These are phyloP conservation scores for Ascochyta lentis DNA, from an alignment of 2,329 filamentous ascomycete genomes.

Conservation along the genomic window DNA sequence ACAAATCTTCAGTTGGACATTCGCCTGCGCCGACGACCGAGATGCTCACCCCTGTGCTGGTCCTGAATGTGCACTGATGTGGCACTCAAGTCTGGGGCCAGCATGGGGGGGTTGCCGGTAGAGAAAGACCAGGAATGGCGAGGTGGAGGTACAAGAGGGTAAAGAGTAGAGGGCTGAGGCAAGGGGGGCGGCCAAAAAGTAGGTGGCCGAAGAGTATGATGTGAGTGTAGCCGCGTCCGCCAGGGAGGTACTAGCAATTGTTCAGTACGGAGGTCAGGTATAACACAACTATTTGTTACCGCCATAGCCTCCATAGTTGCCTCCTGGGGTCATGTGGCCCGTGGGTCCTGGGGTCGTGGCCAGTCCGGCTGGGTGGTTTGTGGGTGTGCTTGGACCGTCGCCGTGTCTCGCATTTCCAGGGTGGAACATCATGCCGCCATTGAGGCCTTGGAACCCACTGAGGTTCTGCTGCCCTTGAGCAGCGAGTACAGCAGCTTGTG, in stretches of 20 bases:
- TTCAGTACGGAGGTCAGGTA: conserved; percentile 10
- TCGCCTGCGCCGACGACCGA: not conserved
- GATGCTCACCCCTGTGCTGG: too few relatives aligned
- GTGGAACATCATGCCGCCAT: conserved; percentile 50
- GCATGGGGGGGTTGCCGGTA: not conserved
- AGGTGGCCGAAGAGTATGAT: not conserved
- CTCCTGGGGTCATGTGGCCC: conserved; percentile 80
- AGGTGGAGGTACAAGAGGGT: not conserved
- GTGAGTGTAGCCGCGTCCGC: not conserved
- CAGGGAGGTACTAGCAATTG: conserved; percentile 4
- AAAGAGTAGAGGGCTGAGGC: not conserved
- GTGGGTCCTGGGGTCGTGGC: conserved; percentile 61
- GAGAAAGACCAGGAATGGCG: not conserved
- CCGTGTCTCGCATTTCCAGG: conserved; percentile 49
- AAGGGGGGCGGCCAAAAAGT: not conserved
- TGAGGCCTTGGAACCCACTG: conserved; percentile 43
- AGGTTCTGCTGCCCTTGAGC: conserved; percentile 50
- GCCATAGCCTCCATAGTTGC: conserved; percentile 69
- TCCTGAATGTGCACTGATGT: too few relatives aligned
- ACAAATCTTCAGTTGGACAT: not conserved
- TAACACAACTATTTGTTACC: conserved; percentile 27
- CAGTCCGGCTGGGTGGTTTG: conserved; percentile 60
- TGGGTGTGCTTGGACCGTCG: conserved; percentile 72
- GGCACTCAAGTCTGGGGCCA: not conserved
- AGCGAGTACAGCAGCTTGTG: conserved; percentile 52